These are phyloP conservation scores for Phytophthora niederhauseri DNA, from an alignment of 352 stramenopile genomes.

Conservation along the genomic window DNA sequence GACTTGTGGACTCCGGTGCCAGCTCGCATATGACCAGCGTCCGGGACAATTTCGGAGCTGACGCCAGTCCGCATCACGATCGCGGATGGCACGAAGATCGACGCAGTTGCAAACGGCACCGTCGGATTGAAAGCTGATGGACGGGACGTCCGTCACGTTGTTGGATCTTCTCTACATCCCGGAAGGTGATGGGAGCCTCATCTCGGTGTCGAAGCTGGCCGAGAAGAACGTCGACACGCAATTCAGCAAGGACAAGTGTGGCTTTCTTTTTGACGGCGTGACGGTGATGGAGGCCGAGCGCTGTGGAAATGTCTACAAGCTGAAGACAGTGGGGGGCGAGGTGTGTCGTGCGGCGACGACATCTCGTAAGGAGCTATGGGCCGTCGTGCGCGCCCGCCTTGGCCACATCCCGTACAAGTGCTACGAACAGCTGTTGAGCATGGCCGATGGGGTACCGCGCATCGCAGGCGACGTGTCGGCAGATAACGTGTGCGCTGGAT, in stretches of 20 bases:
- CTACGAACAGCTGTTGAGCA: constrained; percentile 13
- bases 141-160: constrained; percentile 14
- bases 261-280: constrained; percentile 7
- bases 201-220: constrained; percentile 24
- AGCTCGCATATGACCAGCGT: constrained; percentile 26
- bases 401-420: constrained; percentile 20
- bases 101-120: constrained; percentile 24
- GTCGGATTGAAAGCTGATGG: constrained; percentile 16
- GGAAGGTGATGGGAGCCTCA: no score
- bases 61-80: constrained; percentile 13
- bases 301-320: constrained; percentile 26
- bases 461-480: not conserved
- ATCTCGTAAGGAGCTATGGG: constrained; percentile 14
- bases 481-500: constrained; percentile 5
- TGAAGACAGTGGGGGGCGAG: constrained; percentile 21
- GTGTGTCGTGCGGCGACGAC: constrained; percentile 10
- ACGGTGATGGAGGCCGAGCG: constrained; percentile 23
- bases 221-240: constrained; percentile 21
- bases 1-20: constrained; percentile 22
- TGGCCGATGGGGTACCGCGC: constrained; percentile 12
- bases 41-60: constrained; percentile 22
- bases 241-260: constrained; percentile 26
- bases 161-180: constrained; percentile 24
- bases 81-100: no score
- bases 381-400: constrained; percentile 11